phyloP scores from a whole-genome alignment of 2,329 filamentous ascomycete genomes.

The Penicillium sp. region DNA sequence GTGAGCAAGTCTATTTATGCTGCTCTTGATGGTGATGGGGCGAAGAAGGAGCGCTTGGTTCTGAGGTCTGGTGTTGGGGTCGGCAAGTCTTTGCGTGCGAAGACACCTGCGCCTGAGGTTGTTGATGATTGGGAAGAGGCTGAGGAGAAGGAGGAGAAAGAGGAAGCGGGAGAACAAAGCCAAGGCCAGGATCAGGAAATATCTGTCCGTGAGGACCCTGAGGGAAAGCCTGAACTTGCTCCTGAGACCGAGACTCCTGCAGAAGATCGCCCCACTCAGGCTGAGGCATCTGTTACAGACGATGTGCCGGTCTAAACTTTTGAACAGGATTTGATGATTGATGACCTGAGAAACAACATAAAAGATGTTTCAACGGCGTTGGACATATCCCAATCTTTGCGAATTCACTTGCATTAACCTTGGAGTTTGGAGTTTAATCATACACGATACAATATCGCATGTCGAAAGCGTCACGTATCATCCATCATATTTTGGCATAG shows the following conservation, averaged over 20 bases:
- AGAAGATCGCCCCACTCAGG: neutral
- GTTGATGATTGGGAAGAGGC: conserved; percentile 50
- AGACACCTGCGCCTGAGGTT: conserved; percentile 32
- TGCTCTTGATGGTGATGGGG: conserved; percentile 28
- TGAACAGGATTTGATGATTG: conserved; percentile 1
- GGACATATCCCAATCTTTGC: neutral
- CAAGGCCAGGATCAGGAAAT: conserved; percentile 19
- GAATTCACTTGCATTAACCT: neutral
- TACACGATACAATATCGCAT: neutral
- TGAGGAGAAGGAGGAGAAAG: conserved; percentile 44
- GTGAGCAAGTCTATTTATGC: conserved; percentile 32
- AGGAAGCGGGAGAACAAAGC: conserved; percentile 36
- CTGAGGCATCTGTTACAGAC: neutral
- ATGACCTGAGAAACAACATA: neutral
- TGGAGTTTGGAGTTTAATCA: neutral
- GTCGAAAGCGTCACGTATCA: neutral
- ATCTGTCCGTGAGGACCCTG: conserved; percentile 1
- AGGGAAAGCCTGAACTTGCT: neutral
- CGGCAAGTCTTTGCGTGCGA: conserved; percentile 28
- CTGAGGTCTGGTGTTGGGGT: conserved; percentile 35
- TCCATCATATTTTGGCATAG: neutral
- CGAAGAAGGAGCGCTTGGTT: conserved; percentile 36
- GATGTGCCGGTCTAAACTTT: neutral
- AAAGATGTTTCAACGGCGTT: neutral
- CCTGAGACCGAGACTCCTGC: neutral